These are phyloP conservation scores for Paramarasmius palmivorus DNA, from an alignment of 1,284 basidiomycete species.

Conservation along the genomic window DNA sequence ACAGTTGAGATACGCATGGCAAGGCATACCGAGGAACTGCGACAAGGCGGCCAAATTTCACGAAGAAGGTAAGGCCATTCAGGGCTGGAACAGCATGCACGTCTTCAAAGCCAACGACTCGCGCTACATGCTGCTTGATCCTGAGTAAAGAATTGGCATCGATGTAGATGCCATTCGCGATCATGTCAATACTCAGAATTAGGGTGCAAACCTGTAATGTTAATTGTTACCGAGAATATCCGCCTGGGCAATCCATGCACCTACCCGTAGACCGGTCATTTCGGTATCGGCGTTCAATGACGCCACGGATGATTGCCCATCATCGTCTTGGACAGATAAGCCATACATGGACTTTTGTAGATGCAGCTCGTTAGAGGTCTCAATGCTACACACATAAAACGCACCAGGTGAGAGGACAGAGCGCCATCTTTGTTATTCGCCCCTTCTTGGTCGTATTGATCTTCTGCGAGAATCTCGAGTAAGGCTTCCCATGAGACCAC, in stretches of 20 bases:
- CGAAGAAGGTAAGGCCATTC: constrained; percentile 48
- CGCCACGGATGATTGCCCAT: constrained; percentile 13
- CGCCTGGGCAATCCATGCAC: constrained; percentile 16
- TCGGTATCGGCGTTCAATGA: constrained; percentile 41
- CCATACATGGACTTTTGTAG: constrained; percentile 46
- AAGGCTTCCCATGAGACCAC: constrained; percentile 66
- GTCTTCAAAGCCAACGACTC: constrained; percentile 54
- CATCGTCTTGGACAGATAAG: constrained; percentile 30
- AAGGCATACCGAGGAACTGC: constrained; percentile 43
- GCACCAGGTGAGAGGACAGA: constrained; percentile 45
- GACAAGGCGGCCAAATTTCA: constrained; percentile 50
- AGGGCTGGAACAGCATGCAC: constrained; percentile 45
- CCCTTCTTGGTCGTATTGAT: constrained; percentile 45
- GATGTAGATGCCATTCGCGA: constrained; percentile 58
- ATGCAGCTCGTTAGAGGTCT: constrained; percentile 3
- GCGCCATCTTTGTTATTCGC: constrained; percentile 37
- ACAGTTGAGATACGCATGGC: constrained; percentile 59
- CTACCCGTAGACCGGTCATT: constrained; percentile 45
- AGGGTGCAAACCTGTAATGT: constrained; percentile 51
- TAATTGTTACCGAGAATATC: not conserved
- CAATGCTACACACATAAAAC: constrained; percentile 15
- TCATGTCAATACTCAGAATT: constrained; percentile 62
- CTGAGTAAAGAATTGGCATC: constrained; percentile 54
- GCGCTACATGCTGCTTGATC: constrained; percentile 61
- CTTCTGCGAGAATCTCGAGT: constrained; percentile 56